Evolutionary conservation across 176 grass and related monocot species (phyloP), one percentile per base, ranked within the genome.

Genomic region (Avena sativa): DNA sequence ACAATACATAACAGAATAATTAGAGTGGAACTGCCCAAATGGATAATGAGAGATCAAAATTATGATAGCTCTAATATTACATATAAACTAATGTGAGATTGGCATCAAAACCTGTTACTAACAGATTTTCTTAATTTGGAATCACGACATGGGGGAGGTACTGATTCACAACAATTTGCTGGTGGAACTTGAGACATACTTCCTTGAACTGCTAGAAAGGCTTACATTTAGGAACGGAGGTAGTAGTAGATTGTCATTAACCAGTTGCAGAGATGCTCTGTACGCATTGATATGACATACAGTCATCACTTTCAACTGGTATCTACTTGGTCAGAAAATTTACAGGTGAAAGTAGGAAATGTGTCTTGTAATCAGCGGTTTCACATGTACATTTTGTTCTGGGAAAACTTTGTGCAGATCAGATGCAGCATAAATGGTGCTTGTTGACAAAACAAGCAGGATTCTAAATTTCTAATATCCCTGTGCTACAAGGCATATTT

Each of bases 1-100:
- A 28, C 53, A 92, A 87, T 34, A 76, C 36, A 70, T 71, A 87
- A 16, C 21, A 79, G 69, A 86, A 60, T 49, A 86, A 62, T 79
- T 88, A 90, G 76, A 49, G 73, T 14, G 59, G 58, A 77, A 84
- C 21, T 48, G 30, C 32, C 56, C 32, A 34, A 57, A 20, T 4
- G 25, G 8, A 74, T 40, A 52, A 16, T 68, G 49, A 84, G 8
- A 71, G 12, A 61, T 79, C 53, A 53, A 78, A 77, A 60, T 2
- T 60, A 59, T 51, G 9, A 52, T 53, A 86, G 9, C n/a, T 10
- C 69, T 82, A 2, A 40, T 63, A 71, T 43, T 82, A 19, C 48
- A 85, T 12, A 10, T 34, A 67, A 74, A 63, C 34, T 55, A 80
- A 89, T 23, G 1, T 12, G 60, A 64, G 25, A 19, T 61, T 58